These are phyloP conservation scores for Tetrahymena elliotti DNA, from an alignment of 73 alveolate genomes.

Conservation along the genomic window DNA sequence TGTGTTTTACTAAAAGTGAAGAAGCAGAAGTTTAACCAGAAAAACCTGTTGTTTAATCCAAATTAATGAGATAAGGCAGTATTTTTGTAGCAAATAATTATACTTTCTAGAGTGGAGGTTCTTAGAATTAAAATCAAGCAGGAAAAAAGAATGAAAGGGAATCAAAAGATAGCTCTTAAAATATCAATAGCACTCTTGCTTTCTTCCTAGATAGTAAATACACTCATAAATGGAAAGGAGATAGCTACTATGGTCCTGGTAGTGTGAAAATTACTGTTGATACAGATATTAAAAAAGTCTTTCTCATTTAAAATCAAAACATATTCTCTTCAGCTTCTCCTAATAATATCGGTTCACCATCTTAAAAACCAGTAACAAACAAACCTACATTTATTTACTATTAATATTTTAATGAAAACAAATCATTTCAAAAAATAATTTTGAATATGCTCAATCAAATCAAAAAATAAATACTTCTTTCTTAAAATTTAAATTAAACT, in stretches of 20 bases:
- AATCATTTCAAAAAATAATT: no score
- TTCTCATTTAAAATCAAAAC: background rate
- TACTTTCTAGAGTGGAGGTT: background rate
- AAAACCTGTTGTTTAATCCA: background rate
- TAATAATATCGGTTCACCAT: background rate
- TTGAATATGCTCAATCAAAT: no score
- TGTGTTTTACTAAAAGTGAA: background rate
- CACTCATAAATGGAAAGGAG: conserved; percentile 34
- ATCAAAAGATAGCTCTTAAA: background rate
- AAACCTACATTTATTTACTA: no score
- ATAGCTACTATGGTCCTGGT: conserved; percentile 42
- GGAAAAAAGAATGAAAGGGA: background rate
- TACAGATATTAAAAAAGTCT: conserved; percentile 11
- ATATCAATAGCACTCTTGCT: background rate
- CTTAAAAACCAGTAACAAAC: background rate
- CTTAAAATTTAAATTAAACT: no score
- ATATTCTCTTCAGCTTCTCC: background rate
- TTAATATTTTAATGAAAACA: no score
- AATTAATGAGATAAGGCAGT: background rate
- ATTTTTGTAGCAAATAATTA: background rate
- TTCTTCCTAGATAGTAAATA: conserved; percentile 17
- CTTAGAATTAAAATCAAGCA: conserved; percentile 3
- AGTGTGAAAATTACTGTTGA: conserved; percentile 21
- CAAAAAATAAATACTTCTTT: no score
- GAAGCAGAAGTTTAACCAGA: background rate